Evolutionary conservation across 2,329 filamentous ascomycete species (phyloP), one percentile per base, ranked within the genome.

Genomic region (Fusarium aywerte): DNA sequence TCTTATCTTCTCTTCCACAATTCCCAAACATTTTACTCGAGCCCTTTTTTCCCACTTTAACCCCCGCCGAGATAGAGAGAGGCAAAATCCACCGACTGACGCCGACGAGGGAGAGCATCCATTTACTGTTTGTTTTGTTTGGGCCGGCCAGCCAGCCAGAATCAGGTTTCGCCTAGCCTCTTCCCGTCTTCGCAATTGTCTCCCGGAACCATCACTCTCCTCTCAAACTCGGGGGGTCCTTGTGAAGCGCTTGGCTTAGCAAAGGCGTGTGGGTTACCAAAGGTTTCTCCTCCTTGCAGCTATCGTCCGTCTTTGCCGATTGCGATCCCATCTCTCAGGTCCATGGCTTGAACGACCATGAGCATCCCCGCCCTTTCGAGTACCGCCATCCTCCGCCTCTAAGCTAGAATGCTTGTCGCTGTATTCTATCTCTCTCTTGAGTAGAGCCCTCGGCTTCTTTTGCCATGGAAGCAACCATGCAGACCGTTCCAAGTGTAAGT

Each of bases 401-500:
- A 47, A 47, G 43, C 20, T 47, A 77, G 77, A 75, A 68, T 79
- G 78, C 77, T 72, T 65, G 73, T 66, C 67, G 73, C 69, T 75
- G 74, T 74, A 38, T 68, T 73, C 74, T 75, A 73, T 76, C 71
- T 72, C 73, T 73, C 74, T 76, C 71, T 75, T 72, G 77, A 49
- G 45, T 77, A 77, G 74, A 76, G 73, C 72, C 45, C 73, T 75
- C 75, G 75, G 50, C 58, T 69, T 69, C 76, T 74, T 49, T 68
- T 35, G 64, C 66, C 76, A 59, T 59, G 56, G 56, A 61, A 83
- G 78, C 77, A 77, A 83, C 76, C 74, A 85, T 85, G 83, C 83
- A 85, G 81, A 80, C 83, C 71, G 80, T 85, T 79, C 83, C 83
- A 73, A 82, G 79, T 76, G 80, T 82, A 78, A 79, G 80, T 81